Evolutionary conservation across 73 alveolate species (phyloP).

Genomic region (Paramecium bursaria): DNA sequence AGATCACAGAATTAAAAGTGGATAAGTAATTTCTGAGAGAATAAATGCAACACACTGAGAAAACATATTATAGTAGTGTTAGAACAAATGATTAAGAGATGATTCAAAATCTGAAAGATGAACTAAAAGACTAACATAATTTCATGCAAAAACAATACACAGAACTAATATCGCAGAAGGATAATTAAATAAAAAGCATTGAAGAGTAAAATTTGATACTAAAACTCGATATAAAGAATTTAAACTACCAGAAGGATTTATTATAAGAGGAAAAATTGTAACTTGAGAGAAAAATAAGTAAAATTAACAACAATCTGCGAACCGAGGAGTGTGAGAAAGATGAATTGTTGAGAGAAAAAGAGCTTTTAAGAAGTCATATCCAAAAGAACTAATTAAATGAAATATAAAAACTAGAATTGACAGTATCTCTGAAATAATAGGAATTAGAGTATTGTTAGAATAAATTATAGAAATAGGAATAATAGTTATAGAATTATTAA

Average conservation of each 20-base stretch:
- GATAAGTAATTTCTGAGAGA: slow-evolving; percentile 31
- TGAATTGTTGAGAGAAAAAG: slow-evolving; percentile 33
- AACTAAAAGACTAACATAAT: too few species aligned
- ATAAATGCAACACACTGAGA: not conserved
- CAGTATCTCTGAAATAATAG: slow-evolving; percentile 11
- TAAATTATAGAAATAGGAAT: slow-evolving; percentile 8
- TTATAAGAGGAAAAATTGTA: not conserved
- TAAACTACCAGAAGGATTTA: not conserved
- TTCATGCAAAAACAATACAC: too few species aligned
- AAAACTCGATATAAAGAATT: too few species aligned
- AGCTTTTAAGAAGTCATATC: not conserved
- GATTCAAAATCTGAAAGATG: too few species aligned
- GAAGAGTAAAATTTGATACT: not conserved
- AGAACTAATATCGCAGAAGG: too few species aligned
- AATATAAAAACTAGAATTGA: slow-evolving; percentile 19
- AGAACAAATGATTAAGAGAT: not conserved
- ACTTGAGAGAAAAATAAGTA: slow-evolving; percentile 10
- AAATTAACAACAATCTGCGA: slow-evolving; percentile 12
- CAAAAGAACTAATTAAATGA: slow-evolving; percentile 9
- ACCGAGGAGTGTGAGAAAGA: slow-evolving; percentile 45
- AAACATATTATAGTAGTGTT: slow-evolving; percentile 1
- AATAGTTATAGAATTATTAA: not conserved
- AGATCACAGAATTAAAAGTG: slow-evolving; percentile 22
- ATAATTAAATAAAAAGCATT: slow-evolving; percentile 10
- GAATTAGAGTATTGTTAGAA: not conserved